Conservation (phyloP, 768 basidiomycete species). For the Hygrophorus russula region DNA sequence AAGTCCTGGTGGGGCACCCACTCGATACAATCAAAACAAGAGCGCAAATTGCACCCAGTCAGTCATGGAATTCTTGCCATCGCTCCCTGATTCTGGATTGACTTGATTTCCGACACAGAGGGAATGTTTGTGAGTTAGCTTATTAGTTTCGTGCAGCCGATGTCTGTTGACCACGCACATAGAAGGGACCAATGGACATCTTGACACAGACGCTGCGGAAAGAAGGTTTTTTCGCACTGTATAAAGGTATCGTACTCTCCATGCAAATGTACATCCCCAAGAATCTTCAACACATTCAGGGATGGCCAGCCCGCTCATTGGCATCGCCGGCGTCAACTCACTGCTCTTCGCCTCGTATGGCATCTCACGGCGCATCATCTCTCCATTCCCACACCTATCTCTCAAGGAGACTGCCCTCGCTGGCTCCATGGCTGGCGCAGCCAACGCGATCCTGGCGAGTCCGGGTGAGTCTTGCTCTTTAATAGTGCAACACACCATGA, state of each 20-base stretch:
- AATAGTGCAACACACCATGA: not conserved
- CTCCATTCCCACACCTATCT: constrained; percentile 79
- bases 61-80: constrained; percentile 15
- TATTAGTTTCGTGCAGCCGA: not conserved
- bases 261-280: not conserved
- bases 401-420: constrained; percentile 74
- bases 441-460: constrained; percentile 82
- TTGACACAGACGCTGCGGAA: constrained; percentile 66
- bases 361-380: constrained; percentile 69
- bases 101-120: constrained; percentile 29
- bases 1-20: constrained; percentile 91
- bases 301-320: constrained; percentile 84
- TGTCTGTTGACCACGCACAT: constrained; percentile 2
- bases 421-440: constrained; percentile 87
- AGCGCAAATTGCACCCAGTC: constrained; percentile 80
- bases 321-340: constrained; percentile 93
- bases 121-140: constrained; percentile 70
- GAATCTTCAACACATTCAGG: constrained; percentile 30
- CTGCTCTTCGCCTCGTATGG: constrained; percentile 88
- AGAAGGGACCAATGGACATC: constrained; percentile 96
- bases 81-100: constrained; percentile 2
- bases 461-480: constrained; percentile 44
- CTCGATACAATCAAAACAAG: constrained; percentile 84
- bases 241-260: constrained; percentile 60
- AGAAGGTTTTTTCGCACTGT: constrained; percentile 90